Conservation (phyloP, 1,284 basidiomycete species). For the Cryptococcus maquisensis region DNA sequence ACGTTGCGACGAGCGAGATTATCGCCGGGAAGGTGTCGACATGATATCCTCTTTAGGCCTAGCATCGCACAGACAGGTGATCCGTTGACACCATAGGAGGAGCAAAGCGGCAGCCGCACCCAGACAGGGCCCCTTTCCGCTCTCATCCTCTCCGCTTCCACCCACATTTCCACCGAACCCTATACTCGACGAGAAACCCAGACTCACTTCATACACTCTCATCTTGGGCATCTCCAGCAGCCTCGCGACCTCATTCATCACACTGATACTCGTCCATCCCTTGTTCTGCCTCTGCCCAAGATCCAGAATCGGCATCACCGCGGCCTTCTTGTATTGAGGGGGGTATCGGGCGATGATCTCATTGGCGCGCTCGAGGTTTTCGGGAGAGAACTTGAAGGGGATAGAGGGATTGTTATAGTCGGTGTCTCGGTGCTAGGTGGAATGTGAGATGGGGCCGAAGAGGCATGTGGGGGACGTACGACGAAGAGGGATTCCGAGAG, state of each 20-base stretch:
- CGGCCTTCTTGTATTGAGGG: conserved; percentile 95
- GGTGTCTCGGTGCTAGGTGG: conserved; percentile 80
- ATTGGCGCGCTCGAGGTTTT: conserved; percentile 78
- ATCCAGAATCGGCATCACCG: conserved; percentile 94
- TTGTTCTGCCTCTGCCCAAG: conserved; percentile 96
- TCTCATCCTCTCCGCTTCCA: not conserved
- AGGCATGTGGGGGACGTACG: conserved; percentile 40
- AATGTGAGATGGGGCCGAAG: conserved; percentile 1
- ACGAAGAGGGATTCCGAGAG: conserved; percentile 61
- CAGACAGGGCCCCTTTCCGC: too few species aligned
- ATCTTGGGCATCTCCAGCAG: conserved; percentile 93
- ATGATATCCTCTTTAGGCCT: too few species aligned
- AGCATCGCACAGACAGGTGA: too few species aligned
- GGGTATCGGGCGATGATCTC: conserved; percentile 92
- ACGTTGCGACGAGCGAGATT: too few species aligned
- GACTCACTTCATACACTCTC: conserved; percentile 83
- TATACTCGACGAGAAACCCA: too few species aligned
- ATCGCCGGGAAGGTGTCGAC: too few species aligned
- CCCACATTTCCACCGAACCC: not conserved
- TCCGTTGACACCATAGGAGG: too few species aligned
- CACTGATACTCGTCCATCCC: conserved; percentile 97
- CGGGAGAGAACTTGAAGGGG: conserved; percentile 77
- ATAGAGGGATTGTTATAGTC: conserved; percentile 83
- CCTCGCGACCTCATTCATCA: conserved; percentile 96
- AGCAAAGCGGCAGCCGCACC: too few species aligned